A percentile compares a stretch with the other conserved stretches of the same genome.
Evolutionary conservation across 768 basidiomycete species (phyloP).

Genomic region (Termitomyces sp.): DNA sequence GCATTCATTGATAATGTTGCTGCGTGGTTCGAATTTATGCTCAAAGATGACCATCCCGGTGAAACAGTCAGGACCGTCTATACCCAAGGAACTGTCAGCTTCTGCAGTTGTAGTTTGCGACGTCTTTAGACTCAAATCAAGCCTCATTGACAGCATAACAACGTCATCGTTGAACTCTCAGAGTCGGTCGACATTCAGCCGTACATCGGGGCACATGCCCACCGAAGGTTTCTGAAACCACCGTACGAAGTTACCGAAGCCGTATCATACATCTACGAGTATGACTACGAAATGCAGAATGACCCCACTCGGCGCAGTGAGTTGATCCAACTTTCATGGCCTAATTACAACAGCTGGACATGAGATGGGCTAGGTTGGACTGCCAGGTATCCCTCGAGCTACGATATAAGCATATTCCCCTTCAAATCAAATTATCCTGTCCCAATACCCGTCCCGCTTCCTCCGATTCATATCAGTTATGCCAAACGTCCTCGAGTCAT

Average conservation of each 20-base stretch:
- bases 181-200: slow-evolving; percentile 18
- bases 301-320: slow-evolving; percentile 20
- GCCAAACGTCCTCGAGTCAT: slow-evolving; percentile 13
- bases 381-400: slow-evolving; percentile 7
- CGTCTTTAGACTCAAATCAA: neutral
- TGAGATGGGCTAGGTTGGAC: slow-evolving; percentile 12
- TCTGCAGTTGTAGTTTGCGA: neutral
- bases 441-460: slow-evolving; percentile 16
- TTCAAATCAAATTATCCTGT: slow-evolving; percentile 21
- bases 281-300: slow-evolving; percentile 19
- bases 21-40: slow-evolving; percentile 31
- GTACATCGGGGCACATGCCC: slow-evolving; percentile 22
- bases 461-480: slow-evolving; percentile 13
- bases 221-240: slow-evolving; percentile 15
- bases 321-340: neutral
- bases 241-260: slow-evolving; percentile 2
- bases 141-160: slow-evolving; percentile 16
- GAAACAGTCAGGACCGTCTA: slow-evolving; percentile 22
- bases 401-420: slow-evolving; percentile 17
- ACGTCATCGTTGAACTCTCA: slow-evolving; percentile 26
- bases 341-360: neutral
- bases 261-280: slow-evolving; percentile 27
- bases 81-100: slow-evolving; percentile 25
- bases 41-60: slow-evolving; percentile 22
- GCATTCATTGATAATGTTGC: slow-evolving; percentile 24